Evolutionary conservation across 345 rosid genomes (phyloP).

Genomic region (Anacardium occidentale): DNA sequence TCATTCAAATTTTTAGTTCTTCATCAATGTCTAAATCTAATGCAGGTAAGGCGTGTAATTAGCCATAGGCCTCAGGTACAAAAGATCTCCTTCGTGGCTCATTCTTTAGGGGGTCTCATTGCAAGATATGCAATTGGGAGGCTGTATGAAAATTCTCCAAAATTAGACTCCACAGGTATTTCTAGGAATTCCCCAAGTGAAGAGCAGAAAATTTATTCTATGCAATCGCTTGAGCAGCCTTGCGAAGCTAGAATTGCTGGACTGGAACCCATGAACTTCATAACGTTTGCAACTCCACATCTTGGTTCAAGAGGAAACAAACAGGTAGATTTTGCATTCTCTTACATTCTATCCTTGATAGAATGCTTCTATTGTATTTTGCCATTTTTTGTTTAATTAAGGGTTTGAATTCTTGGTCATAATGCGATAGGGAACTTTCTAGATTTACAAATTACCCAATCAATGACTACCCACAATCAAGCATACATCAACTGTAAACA

Average conservation of each 20-base stretch:
- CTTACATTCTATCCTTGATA: neutral
- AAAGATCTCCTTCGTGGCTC: conserved; percentile 94
- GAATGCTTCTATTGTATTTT: neutral
- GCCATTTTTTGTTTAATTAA: neutral
- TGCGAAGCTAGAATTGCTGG: conserved; percentile 67
- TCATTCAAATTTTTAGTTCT: conserved; percentile 11
- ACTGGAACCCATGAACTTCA: conserved; percentile 86
- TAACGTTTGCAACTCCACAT: conserved; percentile 95
- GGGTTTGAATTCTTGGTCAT: neutral
- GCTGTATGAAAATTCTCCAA: conserved; percentile 49
- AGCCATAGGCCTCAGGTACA: conserved; percentile 49
- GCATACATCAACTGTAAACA: too few relatives aligned
- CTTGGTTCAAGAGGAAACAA: conserved; percentile 91
- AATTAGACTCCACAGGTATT: conserved; percentile 15
- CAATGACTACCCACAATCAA: too few relatives aligned
- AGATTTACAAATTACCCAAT: too few relatives aligned
- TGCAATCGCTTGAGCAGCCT: conserved; percentile 34
- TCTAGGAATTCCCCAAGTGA: conserved; percentile 17
- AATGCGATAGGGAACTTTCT: too few relatives aligned
- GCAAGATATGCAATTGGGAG: conserved; percentile 92
- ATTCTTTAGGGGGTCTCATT: conserved; percentile 92
- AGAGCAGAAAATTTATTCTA: conserved; percentile 22
- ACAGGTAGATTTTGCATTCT: conserved; percentile 52
- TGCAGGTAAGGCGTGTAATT: conserved; percentile 72
- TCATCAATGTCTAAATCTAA: conserved; percentile 22